Percentiles rank a stretch among this genome's conserved stretches.
Evolutionary conservation across 208 protist species (phyloP).

Genomic region (Acanthamoeba sp.): DNA sequence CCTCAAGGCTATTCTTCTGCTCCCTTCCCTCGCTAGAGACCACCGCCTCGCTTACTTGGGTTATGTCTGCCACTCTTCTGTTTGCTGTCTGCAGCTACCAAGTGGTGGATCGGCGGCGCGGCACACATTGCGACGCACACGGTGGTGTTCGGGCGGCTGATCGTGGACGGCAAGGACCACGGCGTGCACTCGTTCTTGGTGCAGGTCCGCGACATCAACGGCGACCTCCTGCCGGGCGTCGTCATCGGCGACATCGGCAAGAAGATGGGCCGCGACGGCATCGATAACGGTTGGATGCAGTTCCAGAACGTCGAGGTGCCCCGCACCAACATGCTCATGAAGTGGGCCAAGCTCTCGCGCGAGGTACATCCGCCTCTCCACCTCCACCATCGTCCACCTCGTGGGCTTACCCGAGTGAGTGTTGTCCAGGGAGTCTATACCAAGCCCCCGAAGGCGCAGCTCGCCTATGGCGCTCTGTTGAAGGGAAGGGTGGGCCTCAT

Average conservation of each 20-base stretch:
- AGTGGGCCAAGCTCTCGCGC: conserved; percentile 76
- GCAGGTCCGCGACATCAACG: conserved; percentile 78
- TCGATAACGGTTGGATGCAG: conserved; percentile 87
- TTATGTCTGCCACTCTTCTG: too few species aligned
- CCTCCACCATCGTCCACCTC: not conserved
- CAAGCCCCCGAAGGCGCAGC: conserved; percentile 61
- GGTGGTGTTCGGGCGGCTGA: conserved; percentile 85
- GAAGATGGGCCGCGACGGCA: conserved; percentile 85
- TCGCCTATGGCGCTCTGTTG: conserved; percentile 74
- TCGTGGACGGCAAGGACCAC: conserved; percentile 83
- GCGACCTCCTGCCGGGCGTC: conserved; percentile 29
- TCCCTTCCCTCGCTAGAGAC: too few species aligned
- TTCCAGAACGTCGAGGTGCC: conserved; percentile 85
- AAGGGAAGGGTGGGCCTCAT: conserved; percentile 60
- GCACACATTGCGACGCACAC: conserved; percentile 75
- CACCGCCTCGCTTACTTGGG: too few species aligned
- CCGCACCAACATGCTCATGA: conserved; percentile 79
- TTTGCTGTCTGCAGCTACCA: conserved; percentile 65
- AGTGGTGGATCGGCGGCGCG: conserved; percentile 82
- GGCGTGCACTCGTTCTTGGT: conserved; percentile 88
- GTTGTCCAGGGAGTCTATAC: conserved; percentile 70
- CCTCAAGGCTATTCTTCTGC: not conserved
- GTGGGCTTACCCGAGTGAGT: not conserved
- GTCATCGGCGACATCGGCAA: conserved; percentile 83
- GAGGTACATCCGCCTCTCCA: conserved; percentile 6